A percentile compares a stretch with the other conserved stretches of the same genome.
Evolutionary conservation across 352 stramenopile genomes (phyloP).

Genomic region (Aphanomyces invadans): DNA sequence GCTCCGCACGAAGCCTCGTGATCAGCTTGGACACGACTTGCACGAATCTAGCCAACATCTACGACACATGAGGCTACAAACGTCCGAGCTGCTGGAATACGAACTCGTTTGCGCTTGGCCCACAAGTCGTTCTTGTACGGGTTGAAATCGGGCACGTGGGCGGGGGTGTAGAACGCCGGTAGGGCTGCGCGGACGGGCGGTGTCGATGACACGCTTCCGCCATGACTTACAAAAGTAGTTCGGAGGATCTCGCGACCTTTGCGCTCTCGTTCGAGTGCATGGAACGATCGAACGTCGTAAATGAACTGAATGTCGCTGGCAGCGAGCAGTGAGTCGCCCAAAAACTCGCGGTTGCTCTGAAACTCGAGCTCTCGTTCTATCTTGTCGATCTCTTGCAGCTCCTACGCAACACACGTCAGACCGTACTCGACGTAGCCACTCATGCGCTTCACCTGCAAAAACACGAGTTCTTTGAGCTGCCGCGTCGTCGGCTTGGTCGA

Average conservation of each 20-base stretch:
- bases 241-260: slow-evolving; percentile 44
- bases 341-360: slow-evolving; percentile 59
- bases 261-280: slow-evolving; percentile 27
- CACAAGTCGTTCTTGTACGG: slow-evolving; percentile 85
- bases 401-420: slow-evolving; percentile 21
- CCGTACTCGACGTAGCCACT: neutral
- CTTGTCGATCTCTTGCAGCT: slow-evolving; percentile 59
- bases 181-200: slow-evolving; percentile 34
- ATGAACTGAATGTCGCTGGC: slow-evolving; percentile 40
- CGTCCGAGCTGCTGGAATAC: neutral
- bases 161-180: slow-evolving; percentile 35
- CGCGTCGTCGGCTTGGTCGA: slow-evolving; percentile 39
- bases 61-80: slow-evolving; percentile 29
- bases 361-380: slow-evolving; percentile 81
- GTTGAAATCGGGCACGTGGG: slow-evolving; percentile 63
- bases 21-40: slow-evolving; percentile 65
- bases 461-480: slow-evolving; percentile 74
- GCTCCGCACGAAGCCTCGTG: slow-evolving; percentile 49
- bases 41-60: slow-evolving; percentile 53
- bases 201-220: slow-evolving; percentile 31
- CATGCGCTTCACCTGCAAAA: slow-evolving; percentile 40
- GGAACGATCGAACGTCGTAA: slow-evolving; percentile 39
- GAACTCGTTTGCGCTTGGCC: slow-evolving; percentile 47
- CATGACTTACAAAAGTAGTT: slow-evolving; percentile 32
- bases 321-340: slow-evolving; percentile 55